Percentiles rank a stretch among this genome's conserved stretches.
Conservation (phyloP, 768 basidiomycete genomes). For the Lentinula boryana region DNA sequence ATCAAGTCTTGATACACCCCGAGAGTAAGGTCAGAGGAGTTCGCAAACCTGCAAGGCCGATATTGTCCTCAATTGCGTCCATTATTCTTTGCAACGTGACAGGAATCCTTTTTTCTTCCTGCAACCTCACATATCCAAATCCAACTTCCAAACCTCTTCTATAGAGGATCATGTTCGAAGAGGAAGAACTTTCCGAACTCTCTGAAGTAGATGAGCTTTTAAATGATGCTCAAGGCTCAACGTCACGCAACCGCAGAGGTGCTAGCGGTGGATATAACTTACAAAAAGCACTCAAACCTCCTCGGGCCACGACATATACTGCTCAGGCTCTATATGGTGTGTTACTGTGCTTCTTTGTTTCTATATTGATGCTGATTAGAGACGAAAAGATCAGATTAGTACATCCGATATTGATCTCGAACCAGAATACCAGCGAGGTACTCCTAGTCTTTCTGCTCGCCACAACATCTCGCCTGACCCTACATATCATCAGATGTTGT, state of each 20-base stretch:
- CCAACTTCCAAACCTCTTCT: background rate
- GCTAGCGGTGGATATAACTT: slow-evolving; percentile 18
- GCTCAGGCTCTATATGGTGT: slow-evolving; percentile 56
- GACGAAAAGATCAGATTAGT: slow-evolving; percentile 36
- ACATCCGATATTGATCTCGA: slow-evolving; percentile 61
- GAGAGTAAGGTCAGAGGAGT: too few relatives aligned
- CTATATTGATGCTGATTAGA: background rate
- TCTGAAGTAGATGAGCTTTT: slow-evolving; percentile 5
- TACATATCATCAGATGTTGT: slow-evolving; percentile 52
- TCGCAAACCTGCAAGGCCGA: too few relatives aligned
- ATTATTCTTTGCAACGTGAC: too few relatives aligned
- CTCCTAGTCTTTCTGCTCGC: background rate
- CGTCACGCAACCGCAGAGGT: background rate
- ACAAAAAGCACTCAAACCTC: slow-evolving; percentile 45
- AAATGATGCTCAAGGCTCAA: background rate
- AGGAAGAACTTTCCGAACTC: background rate
- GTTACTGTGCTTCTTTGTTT: slow-evolving; percentile 1
- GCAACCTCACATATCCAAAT: too few relatives aligned
- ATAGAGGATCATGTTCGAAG: background rate
- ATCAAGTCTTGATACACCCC: too few relatives aligned
- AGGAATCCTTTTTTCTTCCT: too few relatives aligned
- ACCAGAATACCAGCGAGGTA: slow-evolving; percentile 77
- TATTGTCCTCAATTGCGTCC: too few relatives aligned
- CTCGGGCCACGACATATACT: slow-evolving; percentile 59
- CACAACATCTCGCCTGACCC: background rate